Percentiles rank a stretch among this genome's conserved stretches.
These are phyloP conservation scores for Malus hybrid DNA, from an alignment of 331 rosid genomes.

Conservation along the genomic window DNA sequence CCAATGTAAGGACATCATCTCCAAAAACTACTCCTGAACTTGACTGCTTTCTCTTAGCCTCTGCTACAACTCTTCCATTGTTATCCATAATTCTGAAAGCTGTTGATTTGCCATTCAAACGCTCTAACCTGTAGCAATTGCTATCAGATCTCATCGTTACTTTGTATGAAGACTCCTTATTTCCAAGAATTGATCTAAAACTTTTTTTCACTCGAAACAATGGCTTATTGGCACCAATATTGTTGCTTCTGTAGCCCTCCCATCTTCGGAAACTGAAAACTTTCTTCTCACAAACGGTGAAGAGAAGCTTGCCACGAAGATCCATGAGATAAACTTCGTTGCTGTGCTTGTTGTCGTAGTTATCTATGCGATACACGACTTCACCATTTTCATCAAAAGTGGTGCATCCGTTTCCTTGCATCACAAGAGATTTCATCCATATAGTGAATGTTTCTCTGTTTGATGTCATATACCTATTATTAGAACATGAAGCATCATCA, in stretches of 20 bases:
- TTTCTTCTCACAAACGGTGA: constrained; percentile 19
- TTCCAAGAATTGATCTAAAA: background rate
- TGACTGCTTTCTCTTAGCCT: constrained; percentile 35
- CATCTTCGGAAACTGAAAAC: background rate
- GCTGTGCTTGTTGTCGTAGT: constrained; percentile 25
- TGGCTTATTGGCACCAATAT: background rate
- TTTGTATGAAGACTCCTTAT: constrained; percentile 12
- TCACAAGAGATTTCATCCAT: constrained; percentile 43
- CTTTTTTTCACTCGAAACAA: constrained; percentile 19
- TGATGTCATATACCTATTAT: background rate
- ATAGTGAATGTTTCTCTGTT: constrained; percentile 34
- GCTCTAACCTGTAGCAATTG: constrained; percentile 12
- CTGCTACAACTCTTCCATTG: constrained; percentile 33
- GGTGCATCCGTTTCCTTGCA: constrained; percentile 37
- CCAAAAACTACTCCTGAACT: constrained; percentile 46
- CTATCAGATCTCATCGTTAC: constrained; percentile 4
- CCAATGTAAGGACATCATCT: constrained; percentile 64
- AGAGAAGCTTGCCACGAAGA: constrained; percentile 33
- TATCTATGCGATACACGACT: constrained; percentile 26
- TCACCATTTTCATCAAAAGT: constrained; percentile 25
- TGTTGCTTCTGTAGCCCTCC: constrained; percentile 14
- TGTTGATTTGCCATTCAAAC: constrained; percentile 13
- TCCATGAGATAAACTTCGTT: constrained; percentile 37
- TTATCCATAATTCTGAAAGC: constrained; percentile 17
- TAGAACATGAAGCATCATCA: background rate